Conservation (phyloP, 2,329 filamentous ascomycete species). For the Knufia fluminis region DNA sequence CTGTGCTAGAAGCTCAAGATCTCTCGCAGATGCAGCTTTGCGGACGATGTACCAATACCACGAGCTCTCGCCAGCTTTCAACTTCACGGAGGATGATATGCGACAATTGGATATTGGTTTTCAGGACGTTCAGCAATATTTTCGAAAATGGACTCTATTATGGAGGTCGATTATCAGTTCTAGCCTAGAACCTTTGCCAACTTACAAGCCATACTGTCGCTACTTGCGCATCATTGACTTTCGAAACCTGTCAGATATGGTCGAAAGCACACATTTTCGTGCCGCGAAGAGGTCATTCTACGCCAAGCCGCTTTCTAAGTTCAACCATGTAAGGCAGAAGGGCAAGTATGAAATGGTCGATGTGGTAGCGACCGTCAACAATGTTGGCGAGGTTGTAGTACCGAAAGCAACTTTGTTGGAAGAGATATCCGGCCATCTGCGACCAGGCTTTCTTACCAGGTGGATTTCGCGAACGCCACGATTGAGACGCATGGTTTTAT, state of each 20-base stretch:
- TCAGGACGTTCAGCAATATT: conserved; percentile 37
- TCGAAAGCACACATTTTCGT: conserved; percentile 52
- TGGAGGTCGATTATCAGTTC: conserved; percentile 63
- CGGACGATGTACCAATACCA: conserved; percentile 54
- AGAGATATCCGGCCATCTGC: conserved; percentile 45
- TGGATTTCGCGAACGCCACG: conserved; percentile 53
- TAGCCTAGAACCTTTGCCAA: conserved; percentile 44
- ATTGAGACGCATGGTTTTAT: conserved; percentile 51
- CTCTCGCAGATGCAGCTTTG: conserved; percentile 50
- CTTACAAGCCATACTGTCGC: conserved; percentile 59
- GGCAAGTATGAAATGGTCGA: conserved; percentile 16
- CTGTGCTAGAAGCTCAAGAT: conserved; percentile 47
- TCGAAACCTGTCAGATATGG: conserved; percentile 49
- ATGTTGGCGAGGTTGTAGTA: conserved; percentile 35
- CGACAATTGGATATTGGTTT: conserved; percentile 32
- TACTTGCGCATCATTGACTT: conserved; percentile 59
- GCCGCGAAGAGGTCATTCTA: conserved; percentile 50
- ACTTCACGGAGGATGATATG: conserved; percentile 21
- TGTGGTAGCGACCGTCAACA: conserved; percentile 26
- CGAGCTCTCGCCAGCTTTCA: conserved; percentile 19
- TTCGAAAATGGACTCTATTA: conserved; percentile 51
- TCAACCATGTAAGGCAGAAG: conserved; percentile 17
- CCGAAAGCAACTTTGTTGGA: conserved; percentile 47
- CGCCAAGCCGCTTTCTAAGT: conserved; percentile 32
- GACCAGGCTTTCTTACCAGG: conserved; percentile 29